Evolutionary conservation across 805 yeast species (phyloP), one percentile per base, ranked within the genome.

Genomic region (Metschnikowia vanudenii): DNA sequence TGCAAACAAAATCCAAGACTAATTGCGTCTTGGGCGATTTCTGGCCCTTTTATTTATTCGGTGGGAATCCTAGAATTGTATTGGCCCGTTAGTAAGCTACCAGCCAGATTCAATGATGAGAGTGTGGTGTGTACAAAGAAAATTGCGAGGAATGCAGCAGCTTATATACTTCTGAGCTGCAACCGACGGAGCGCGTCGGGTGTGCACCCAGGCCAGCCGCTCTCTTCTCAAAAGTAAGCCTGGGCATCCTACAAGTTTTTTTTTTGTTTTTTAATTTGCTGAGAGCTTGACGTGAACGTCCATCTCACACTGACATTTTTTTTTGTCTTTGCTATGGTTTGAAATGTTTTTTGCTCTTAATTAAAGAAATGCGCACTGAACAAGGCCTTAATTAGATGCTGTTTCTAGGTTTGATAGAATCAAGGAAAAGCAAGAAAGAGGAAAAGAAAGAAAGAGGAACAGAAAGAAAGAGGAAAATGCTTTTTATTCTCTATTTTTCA

Each of bases 121-220:
- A 17, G 38, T 36, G 40, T 35, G 45, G 50, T 45, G 53, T 50
- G 53, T 43, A 46, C 50, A 43, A 41, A 30, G 46, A 48, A 44
- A 39, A 35, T 17, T 45, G 54, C 50, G 54, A 50, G 53, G 36
- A 50, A 45, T 39, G 31, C 41, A 18, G 43, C 36, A 22, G 38
- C 43, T 48, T 50, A 50, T 50, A 50, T 50, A 48, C 41, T 37
- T 26, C 43, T 39, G 35, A 22, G 48, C 37, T 24, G 38, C 41
- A 40, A 40, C 26, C 34, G 16, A 45, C 48, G 48, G 40, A 26
- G 48, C 37, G 30, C 46, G 45, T 18, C 17, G 37, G 52, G 50
- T 46, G 53, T 50, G 53, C 53, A 49, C 47, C 43, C 51, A 44
- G 22, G 28, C 40, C 26, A 14, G 29, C 30, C 34, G 19, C 22